These are phyloP conservation scores for Penicillium pancosmium DNA, from an alignment of 495 filamentous ascomycete genomes.

Conservation along the genomic window DNA sequence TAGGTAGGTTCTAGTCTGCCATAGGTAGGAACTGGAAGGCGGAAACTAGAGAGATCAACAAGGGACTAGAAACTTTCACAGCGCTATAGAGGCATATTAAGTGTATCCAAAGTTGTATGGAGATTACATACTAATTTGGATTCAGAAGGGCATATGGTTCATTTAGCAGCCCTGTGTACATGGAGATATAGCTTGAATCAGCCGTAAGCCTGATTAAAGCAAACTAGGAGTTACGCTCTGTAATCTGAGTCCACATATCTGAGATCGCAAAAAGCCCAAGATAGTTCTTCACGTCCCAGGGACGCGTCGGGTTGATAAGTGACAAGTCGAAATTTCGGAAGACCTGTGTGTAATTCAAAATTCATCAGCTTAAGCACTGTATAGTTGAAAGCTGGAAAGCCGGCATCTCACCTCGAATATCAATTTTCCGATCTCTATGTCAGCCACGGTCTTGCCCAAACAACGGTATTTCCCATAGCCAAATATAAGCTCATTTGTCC, in stretches of 20 bases:
- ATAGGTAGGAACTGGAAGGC: no score
- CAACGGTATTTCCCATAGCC: constrained; percentile 40
- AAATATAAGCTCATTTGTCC: constrained; percentile 46
- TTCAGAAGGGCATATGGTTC: no score
- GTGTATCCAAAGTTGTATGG: no score
- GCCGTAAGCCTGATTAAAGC: no score
- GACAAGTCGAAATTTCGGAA: constrained; percentile 58
- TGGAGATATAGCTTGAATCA: no score
- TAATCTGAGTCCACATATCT: constrained; percentile 33
- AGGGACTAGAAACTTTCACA: no score
- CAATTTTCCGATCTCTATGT: constrained; percentile 54
- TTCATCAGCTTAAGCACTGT: not conserved
- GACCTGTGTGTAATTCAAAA: constrained; percentile 40
- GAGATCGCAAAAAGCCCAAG: constrained; percentile 31
- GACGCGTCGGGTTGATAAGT: constrained; percentile 49
- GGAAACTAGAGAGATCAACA: no score
- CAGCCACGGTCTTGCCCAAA: constrained; percentile 39
- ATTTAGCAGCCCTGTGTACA: no score
- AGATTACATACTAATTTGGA: no score
- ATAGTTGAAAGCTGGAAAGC: not conserved
- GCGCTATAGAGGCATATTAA: no score
- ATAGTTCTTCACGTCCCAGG: constrained; percentile 36
- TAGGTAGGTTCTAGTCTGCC: no score
- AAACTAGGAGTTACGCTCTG: constrained; percentile 2
- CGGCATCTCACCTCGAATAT: constrained; percentile 51